Evolutionary conservation across 2,329 filamentous ascomycete species (phyloP).

Genomic region (Neophaeococcomyces aloes): DNA sequence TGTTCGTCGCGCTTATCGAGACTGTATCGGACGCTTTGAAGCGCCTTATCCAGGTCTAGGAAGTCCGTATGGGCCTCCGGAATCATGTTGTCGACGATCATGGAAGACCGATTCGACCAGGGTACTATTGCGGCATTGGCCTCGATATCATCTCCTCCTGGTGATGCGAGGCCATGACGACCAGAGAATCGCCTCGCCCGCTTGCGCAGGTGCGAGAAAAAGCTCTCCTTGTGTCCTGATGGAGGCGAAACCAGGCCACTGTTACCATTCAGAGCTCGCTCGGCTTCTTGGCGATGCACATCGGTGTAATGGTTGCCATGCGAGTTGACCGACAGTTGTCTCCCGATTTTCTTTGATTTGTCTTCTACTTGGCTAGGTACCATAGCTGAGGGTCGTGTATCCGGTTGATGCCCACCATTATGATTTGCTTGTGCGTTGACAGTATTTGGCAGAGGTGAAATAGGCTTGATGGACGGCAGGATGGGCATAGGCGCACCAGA

Average conservation of each 20-base stretch:
- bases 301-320: constrained; percentile 89
- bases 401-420: constrained; percentile 46
- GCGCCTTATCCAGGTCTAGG: constrained; percentile 50
- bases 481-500: constrained; percentile 90
- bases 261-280: constrained; percentile 77
- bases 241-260: constrained; percentile 65
- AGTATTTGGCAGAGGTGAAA: constrained; percentile 90
- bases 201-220: constrained; percentile 95
- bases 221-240: constrained; percentile 79
- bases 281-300: constrained; percentile 78
- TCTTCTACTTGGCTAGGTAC: constrained; percentile 46
- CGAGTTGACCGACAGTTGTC: constrained; percentile 85
- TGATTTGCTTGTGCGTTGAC: constrained; percentile 80
- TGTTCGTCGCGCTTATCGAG: constrained; percentile 32
- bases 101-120: constrained; percentile 78
- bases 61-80: constrained; percentile 39
- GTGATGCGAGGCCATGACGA: constrained; percentile 72
- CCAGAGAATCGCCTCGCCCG: constrained; percentile 86
- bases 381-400: constrained; percentile 24
- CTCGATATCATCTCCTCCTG: constrained; percentile 75
- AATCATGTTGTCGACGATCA: constrained; percentile 54
- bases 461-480: constrained; percentile 82
- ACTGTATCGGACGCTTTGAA: constrained; percentile 51
- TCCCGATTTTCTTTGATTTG: constrained; percentile 78
- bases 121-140: constrained; percentile 85